phyloP scores from a whole-genome alignment of 352 stramenopile species.

The Blastocystis sp. region DNA sequence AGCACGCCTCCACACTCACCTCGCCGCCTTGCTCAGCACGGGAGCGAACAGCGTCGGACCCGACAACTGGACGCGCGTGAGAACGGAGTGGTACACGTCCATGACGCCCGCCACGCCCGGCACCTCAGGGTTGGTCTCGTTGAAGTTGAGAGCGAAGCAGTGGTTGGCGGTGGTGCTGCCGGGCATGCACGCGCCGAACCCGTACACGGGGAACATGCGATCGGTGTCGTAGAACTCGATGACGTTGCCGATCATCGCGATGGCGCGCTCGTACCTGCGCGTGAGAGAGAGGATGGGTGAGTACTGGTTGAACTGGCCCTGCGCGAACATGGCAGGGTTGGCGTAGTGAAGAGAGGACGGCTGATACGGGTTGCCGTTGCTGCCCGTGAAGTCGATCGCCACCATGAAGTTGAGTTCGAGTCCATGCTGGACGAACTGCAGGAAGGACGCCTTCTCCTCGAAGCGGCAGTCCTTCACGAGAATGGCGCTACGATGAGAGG shows the following conservation, averaged over 20 bases:
- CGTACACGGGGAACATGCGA: slow-evolving; percentile 81
- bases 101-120: slow-evolving; percentile 81
- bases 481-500: slow-evolving; percentile 29
- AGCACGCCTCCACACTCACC: slow-evolving; percentile 11
- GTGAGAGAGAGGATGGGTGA: slow-evolving; percentile 73
- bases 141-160: slow-evolving; percentile 86
- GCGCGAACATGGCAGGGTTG: slow-evolving; percentile 43
- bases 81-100: slow-evolving; percentile 78
- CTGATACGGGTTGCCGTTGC: slow-evolving; percentile 79
- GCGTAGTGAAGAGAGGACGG: slow-evolving; percentile 77
- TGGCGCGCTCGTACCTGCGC: slow-evolving; percentile 83
- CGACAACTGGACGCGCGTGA: slow-evolving; percentile 76
- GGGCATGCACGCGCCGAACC: slow-evolving; percentile 85
- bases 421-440: slow-evolving; percentile 80
- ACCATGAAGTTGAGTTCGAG: slow-evolving; percentile 86
- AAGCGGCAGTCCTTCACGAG: slow-evolving; percentile 68
- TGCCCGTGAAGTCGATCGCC: slow-evolving; percentile 84
- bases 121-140: slow-evolving; percentile 82
- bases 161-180: slow-evolving; percentile 82
- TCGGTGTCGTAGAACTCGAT: slow-evolving; percentile 83
- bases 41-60: slow-evolving; percentile 78
- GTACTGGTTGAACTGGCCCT: slow-evolving; percentile 77
- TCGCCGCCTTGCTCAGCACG: slow-evolving; percentile 74
- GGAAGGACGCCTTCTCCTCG: slow-evolving; percentile 78
- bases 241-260: slow-evolving; percentile 79